These are phyloP conservation scores for Trichoderma sp. DNA, from an alignment of 2,329 filamentous ascomycete species.

Conservation along the genomic window DNA sequence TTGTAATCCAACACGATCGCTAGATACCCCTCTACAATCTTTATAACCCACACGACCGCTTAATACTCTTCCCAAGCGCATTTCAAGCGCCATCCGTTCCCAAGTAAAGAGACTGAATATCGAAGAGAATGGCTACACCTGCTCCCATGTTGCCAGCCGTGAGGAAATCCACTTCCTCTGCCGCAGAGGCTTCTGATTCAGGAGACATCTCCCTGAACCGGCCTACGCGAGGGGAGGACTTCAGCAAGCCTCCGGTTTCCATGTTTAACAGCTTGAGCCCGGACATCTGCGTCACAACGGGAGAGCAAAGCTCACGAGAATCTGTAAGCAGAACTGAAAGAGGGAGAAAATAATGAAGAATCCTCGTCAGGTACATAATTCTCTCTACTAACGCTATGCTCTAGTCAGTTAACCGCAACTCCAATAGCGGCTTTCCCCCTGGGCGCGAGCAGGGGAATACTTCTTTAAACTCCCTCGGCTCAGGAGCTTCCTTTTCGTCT, in stretches of 20 bases:
- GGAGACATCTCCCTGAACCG: slow-evolving; percentile 17
- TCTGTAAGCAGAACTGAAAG: slow-evolving; percentile 27
- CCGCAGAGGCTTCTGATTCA: not conserved
- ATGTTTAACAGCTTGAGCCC: slow-evolving; percentile 7
- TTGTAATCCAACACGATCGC: no score
- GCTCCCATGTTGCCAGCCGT: not conserved
- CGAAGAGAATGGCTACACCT: not conserved
- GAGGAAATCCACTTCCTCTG: not conserved
- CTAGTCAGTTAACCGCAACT: slow-evolving; percentile 35
- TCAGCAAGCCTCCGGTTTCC: slow-evolving; percentile 20
- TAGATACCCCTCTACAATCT: no score
- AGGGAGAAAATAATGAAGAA: not conserved
- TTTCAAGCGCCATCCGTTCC: not conserved
- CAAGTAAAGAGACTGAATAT: not conserved
- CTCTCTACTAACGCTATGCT: not conserved
- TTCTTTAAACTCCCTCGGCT: slow-evolving; percentile 32
- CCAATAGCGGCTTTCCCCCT: slow-evolving; percentile 32
- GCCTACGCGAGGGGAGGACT: slow-evolving; percentile 9
- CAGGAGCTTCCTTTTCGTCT: slow-evolving; percentile 35
- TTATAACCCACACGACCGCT: not conserved
- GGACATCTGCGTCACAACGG: not conserved
- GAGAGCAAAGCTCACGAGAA: slow-evolving; percentile 26
- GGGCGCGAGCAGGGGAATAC: slow-evolving; percentile 31
- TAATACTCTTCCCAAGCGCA: not conserved
- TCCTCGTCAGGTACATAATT: not conserved